Evolutionary conservation across 768 basidiomycete species (phyloP), one percentile per base, ranked within the genome.

Genomic region (Suillus subluteus): DNA sequence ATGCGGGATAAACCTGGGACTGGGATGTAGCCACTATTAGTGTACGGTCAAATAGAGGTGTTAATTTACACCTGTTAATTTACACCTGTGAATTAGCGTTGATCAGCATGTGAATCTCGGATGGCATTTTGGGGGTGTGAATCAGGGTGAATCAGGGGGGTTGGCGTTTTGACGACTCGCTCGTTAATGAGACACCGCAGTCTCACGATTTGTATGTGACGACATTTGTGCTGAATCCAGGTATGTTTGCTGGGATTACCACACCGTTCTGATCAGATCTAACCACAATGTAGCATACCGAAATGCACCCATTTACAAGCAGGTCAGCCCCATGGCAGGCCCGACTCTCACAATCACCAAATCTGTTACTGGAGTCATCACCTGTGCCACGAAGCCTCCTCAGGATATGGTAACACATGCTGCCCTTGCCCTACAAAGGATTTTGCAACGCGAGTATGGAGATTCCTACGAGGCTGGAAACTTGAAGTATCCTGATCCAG

Each of bases 221-320:
- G 0, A 68, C 68, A 2, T 73, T 77, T 44, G 65, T 73, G 37
- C 70, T 76, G 6, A 67, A 77, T 65, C 75, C 74, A 7, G 63
- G 74, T 74, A 52, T 41, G 65, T 65, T n/a, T 12, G 41, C 46
- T 52, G 1, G 0, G 38, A 15, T 50, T 58, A 21, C 44, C 2
- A 32, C 18, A 37, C 13, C 2, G 26, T 32, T 7, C 9, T 16
- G 21, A 32, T 46, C 35, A 52, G 46, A 43, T 46, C 52, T 55
- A 23, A 50, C 15, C 18, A 38, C 6, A 3, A 62, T 40, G 5
- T 37, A 64, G 58, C 9, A 32, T 65, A 55, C 26, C 12, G 30
- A 35, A 46, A 32, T 30, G 44, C 38, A 23, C 58, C 50, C n/a
- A 66, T 66, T 21, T 66, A 66, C 18, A 62, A 54, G 23, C 11